A percentile compares a stretch with the other conserved stretches of the same genome.
phyloP scores from a whole-genome alignment of 768 basidiomycete species.

The Amanita subjunquillea region DNA sequence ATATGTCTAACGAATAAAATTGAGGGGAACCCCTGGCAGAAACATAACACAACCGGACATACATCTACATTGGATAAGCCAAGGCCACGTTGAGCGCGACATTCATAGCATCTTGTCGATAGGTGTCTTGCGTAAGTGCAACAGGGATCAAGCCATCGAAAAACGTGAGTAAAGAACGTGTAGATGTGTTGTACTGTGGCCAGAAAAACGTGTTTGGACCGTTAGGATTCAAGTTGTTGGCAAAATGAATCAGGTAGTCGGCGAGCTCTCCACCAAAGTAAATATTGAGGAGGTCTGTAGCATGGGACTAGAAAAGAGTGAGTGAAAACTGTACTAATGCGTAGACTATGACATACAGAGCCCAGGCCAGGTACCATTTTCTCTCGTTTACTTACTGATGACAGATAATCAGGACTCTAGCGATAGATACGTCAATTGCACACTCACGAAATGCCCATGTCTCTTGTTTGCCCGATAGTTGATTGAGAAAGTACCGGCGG shows the following conservation, averaged over 20 bases:
- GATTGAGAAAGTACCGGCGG: slow-evolving; percentile 34
- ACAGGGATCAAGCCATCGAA: slow-evolving; percentile 8
- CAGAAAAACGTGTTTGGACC: slow-evolving; percentile 15
- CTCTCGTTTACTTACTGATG: slow-evolving; percentile 13
- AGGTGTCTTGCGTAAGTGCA: slow-evolving; percentile 18
- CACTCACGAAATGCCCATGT: slow-evolving; percentile 30
- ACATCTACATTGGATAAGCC: neutral
- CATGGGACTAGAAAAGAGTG: slow-evolving; percentile 21
- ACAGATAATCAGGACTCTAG: neutral
- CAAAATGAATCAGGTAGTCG: slow-evolving; percentile 33
- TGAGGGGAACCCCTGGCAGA: too few relatives aligned
- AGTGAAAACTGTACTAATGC: slow-evolving; percentile 9
- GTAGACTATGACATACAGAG: slow-evolving; percentile 3
- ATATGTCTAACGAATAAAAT: too few relatives aligned
- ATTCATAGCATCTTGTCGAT: slow-evolving; percentile 17
- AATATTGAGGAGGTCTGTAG: slow-evolving; percentile 24
- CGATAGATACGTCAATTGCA: too few relatives aligned
- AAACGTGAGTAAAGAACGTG: slow-evolving; percentile 16
- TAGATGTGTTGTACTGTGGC: slow-evolving; percentile 19
- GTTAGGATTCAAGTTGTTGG: slow-evolving; percentile 28
- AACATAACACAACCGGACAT: too few relatives aligned
- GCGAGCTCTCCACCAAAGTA: slow-evolving; percentile 26
- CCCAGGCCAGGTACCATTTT: slow-evolving; percentile 14
- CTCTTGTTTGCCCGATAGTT: slow-evolving; percentile 23
- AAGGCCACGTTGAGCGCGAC: slow-evolving; percentile 9